Evolutionary conservation across 2,329 filamentous ascomycete species (phyloP), one percentile per base, ranked within the genome.

Genomic region (Botryotinia globosa): DNA sequence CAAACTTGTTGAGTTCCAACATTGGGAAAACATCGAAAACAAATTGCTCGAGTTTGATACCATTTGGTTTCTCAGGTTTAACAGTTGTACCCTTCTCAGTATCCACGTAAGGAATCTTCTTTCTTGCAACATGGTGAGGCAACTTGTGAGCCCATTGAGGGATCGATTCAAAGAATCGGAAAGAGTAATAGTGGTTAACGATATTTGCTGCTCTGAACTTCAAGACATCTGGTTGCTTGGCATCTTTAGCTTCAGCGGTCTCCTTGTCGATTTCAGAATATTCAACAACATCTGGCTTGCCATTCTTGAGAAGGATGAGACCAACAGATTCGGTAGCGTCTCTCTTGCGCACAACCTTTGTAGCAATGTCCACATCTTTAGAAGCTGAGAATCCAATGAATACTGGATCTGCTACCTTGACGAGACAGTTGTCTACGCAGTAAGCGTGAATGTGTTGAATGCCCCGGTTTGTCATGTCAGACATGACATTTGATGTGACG

Each of bases 111-210:
- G 95, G 94, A 75, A 99, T 99, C 92, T 99, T 99, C 92, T 99
- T 99, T 83, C 92, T 90, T 62, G 96, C 96, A 75, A 99, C 91
- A 86, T 99, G 96, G 83, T 98, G 96, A 25, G 95, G 95, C 69
- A 99, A 89, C 82, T 91, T 90, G 84, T 94, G 87, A 29, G 89
- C 90, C 93, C 94, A 98, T 78, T 90, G 85, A 73, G 96, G 94
- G 78, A 98, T 97, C 76, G 89, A 91, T 82, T 97, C 92, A 66
- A 99, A 88, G 88, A 98, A 98, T 77, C 88, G 85, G 86, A 94
- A 95, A 64, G 94, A 97, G 86, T 99, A 99, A 89, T 98, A 99
- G 87, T 99, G 96, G 87, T 99, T 99, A 85, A 99, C 96, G 79
- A 99, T 99, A 86, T 99, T 99, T 80, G 95, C 96, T 73, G 96